Evolutionary conservation across 305 asterid genomes (phyloP).

Genomic region (Solanum hybrid): DNA sequence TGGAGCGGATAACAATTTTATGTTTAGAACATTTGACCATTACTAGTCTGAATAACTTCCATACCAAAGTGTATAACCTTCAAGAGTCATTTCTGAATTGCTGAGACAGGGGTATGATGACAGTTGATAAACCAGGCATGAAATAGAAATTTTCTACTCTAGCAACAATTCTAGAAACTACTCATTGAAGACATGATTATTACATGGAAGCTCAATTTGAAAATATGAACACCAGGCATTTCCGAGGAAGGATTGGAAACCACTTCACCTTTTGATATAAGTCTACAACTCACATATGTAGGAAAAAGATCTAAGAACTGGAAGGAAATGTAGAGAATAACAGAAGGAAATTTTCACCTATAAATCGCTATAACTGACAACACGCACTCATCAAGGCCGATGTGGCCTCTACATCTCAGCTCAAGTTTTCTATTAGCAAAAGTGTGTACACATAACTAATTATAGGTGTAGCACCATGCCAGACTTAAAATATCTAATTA

Average conservation of each 20-base stretch:
- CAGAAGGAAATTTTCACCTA: background rate
- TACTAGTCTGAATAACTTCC: background rate
- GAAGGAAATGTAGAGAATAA: background rate
- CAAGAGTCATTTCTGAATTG: background rate
- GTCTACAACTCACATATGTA: background rate
- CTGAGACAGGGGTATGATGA: background rate
- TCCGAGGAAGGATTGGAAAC: background rate
- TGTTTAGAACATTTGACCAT: background rate
- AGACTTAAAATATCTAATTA: background rate
- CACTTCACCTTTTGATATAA: background rate
- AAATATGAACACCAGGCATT: background rate
- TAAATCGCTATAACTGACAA: background rate
- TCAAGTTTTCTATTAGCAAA: background rate
- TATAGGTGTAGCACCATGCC: background rate
- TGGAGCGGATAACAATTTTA: background rate
- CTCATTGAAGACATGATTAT: background rate
- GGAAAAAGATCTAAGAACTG: background rate
- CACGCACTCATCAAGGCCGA: background rate
- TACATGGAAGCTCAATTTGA: background rate
- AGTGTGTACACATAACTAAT: background rate
- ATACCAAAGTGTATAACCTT: background rate
- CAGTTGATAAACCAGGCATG: background rate
- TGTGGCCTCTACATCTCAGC: background rate
- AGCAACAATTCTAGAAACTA: background rate
- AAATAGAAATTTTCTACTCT: background rate